Percentiles rank a stretch among this genome's conserved stretches.
Evolutionary conservation across 495 filamentous ascomycete genomes (phyloP).

Genomic region (Xylaria nigripes): DNA sequence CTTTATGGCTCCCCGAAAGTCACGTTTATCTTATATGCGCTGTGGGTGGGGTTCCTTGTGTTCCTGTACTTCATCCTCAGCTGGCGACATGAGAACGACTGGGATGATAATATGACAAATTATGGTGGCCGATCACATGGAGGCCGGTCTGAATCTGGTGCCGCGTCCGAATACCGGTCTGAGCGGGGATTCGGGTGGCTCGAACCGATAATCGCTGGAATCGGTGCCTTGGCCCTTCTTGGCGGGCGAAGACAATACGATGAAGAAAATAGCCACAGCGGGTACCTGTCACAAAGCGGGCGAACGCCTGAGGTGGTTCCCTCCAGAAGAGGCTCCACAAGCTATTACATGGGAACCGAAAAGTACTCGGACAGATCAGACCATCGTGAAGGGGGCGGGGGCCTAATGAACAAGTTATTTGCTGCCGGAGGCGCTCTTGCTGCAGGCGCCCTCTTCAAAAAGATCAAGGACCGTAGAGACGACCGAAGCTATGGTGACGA

Average conservation of each 20-base stretch:
- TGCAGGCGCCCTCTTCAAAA: constrained; percentile 56
- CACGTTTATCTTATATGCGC: constrained; percentile 75
- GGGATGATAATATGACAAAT: constrained; percentile 26
- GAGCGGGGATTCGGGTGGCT: constrained; percentile 43
- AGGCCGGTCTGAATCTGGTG: constrained; percentile 29
- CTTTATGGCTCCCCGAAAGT: constrained; percentile 83
- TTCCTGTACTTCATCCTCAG: constrained; percentile 65
- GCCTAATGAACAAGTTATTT: constrained; percentile 58
- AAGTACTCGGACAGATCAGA: constrained; percentile 44
- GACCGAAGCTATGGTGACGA: constrained; percentile 51
- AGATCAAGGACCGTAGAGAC: constrained; percentile 51
- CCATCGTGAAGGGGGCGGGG: constrained; percentile 42
- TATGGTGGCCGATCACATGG: constrained; percentile 23
- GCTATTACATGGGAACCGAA: constrained; percentile 52
- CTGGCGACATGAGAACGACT: constrained; percentile 49
- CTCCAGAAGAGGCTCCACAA: constrained; percentile 40
- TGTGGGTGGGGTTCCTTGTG: constrained; percentile 61
- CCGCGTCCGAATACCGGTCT: constrained; percentile 29
- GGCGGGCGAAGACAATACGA: constrained; percentile 32
- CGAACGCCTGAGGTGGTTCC: constrained; percentile 39
- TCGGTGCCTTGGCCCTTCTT: constrained; percentile 52
- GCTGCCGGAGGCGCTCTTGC: constrained; percentile 60
- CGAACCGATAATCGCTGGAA: constrained; percentile 48
- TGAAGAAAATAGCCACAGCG: constrained; percentile 30
- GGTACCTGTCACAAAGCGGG: constrained; percentile 26